Evolutionary conservation across 2,329 filamentous ascomycete species (phyloP), one percentile per base, ranked within the genome.

Genomic region (Thielaviopsis euricoi): DNA sequence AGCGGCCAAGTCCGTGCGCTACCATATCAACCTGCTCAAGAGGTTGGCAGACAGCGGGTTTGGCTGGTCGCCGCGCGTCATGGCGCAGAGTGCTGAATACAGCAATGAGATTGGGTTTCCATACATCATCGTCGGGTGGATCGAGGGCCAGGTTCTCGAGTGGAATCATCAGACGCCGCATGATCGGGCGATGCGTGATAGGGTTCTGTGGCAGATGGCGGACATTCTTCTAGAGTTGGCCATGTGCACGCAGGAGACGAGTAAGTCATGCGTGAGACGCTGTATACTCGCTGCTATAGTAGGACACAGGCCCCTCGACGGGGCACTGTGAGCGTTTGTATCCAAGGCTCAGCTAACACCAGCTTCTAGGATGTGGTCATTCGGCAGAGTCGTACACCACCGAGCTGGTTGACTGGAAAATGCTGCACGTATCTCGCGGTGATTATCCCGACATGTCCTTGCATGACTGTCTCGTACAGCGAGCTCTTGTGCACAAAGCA

Each of bases 221-320:
- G 54, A 60, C 23, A 57, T 60, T n/a, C 43, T 57, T 6, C 29
- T 60, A 19, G 58, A 60, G 43, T 46, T 60, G 23, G 54, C 58
- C 29, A 57, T 57, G 40, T 60, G 58, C 51, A 60, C 58, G n/a
- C 58, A 60, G 21, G 58, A 60, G 53, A 60, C 58, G 22, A 52
- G 58, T 60, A 57, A 52, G 52, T 58, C 19, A 26, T 26, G 25
- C 4, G 25, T 3, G 25, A 26, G 25, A 7, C 7, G 37, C n/a
- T 6, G 5, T 22, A 26, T 49, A 23, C n/a, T n/a, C n/a, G n/a
- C n/a, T n/a, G n/a, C n/a, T n/a, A n/a, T n/a, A n/a, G n/a, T n/a
- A n/a, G n/a, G n/a, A n/a, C n/a, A n/a, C n/a, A n/a, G n/a, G n/a
- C n/a, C n/a, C n/a, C n/a, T n/a, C n/a, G n/a, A n/a, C n/a, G n/a